Base-by-base conservation (phyloP, 139 green algal genomes). In the Chlamydomonas sphaeroides region DNA sequence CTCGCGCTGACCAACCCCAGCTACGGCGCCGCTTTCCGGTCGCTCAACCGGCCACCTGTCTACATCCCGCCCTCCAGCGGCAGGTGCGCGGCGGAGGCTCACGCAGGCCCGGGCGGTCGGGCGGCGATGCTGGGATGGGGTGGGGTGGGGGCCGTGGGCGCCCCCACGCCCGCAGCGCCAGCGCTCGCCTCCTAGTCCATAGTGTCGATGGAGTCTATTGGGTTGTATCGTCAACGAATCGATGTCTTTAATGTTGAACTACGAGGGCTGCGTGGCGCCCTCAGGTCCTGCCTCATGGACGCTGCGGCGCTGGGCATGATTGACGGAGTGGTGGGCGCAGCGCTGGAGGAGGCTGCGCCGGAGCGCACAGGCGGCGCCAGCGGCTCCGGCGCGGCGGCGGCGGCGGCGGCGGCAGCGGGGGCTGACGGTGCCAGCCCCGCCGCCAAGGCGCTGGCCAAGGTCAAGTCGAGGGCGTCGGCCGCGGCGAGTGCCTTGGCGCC, bases 261-360 rank as follows among this genome's bases (percentile, higher is more conserved):
- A n/a, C n/a, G n/a, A n/a, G n/a, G n/a, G n/a, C n/a, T n/a, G n/a
- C n/a, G n/a, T n/a, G n/a, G 35, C 39, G 11, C 38, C 36, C 32
- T 1, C 70, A 79, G 72, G 72, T 79, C 72, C 26, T 79, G 72
- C 48, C 32, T 79, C 5, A 79, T 79, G 72, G 72, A 79, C 33
- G 72, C 72, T 3, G 72, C 72, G 8, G 56, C 72, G 38, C 53
- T 79, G 17, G 72, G 56, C 14, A 15, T 79, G 72, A 79, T 79
- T 56, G 72, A 79, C 36, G 72, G 72, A 1, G 72, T 79, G 48
- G 39, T 57, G 56, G 72, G 72, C 0, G 53, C 56, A 17, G 72
- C 72, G 26, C 39, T 79, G 20, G 4, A 59, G 72, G 72, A 79
- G 18, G 56, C 35, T 3, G 56, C 56, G 0, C 70, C 51, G 30